These are phyloP conservation scores for Claviceps africana DNA, from an alignment of 2,329 filamentous ascomycete species.

Conservation along the genomic window DNA sequence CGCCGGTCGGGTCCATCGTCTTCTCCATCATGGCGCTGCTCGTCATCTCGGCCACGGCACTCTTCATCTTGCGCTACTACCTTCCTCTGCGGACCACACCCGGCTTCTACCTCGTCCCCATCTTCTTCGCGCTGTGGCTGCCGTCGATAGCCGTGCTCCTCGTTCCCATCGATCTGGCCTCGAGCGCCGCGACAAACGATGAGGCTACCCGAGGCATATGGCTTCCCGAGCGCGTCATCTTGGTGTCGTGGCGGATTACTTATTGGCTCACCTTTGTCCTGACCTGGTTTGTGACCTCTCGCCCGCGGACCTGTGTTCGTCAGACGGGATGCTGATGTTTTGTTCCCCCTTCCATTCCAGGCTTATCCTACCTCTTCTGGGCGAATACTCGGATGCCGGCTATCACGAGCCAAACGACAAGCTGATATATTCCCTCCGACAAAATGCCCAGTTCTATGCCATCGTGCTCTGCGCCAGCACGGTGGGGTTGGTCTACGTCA, in stretches of 20 bases:
- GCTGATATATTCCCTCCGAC: constrained; percentile 69
- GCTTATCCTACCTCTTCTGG: constrained; percentile 83
- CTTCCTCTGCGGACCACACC: constrained; percentile 83
- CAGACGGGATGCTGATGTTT: background rate
- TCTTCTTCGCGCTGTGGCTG: constrained; percentile 90
- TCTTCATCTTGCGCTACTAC: constrained; percentile 79
- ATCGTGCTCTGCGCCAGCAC: constrained; percentile 59
- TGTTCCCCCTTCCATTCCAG: constrained; percentile 24
- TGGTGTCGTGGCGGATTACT: constrained; percentile 85
- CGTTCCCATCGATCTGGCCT: constrained; percentile 90
- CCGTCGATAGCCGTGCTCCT: constrained; percentile 83
- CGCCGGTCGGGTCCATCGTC: constrained; percentile 63
- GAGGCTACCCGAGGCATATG: constrained; percentile 67
- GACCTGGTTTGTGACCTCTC: constrained; percentile 54
- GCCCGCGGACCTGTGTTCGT: background rate
- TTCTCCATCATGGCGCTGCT: constrained; percentile 64
- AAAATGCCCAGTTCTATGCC: constrained; percentile 79
- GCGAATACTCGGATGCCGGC: constrained; percentile 87
- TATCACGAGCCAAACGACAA: constrained; percentile 76
- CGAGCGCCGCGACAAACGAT: constrained; percentile 61
- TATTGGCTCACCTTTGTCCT: constrained; percentile 96
- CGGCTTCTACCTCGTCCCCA: constrained; percentile 75
- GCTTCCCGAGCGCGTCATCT: constrained; percentile 62
- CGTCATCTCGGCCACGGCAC: constrained; percentile 58
- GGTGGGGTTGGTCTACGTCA: constrained; percentile 68